These are phyloP conservation scores for Spiraea crenata DNA, from an alignment of 331 rosid genomes.

Conservation along the genomic window DNA sequence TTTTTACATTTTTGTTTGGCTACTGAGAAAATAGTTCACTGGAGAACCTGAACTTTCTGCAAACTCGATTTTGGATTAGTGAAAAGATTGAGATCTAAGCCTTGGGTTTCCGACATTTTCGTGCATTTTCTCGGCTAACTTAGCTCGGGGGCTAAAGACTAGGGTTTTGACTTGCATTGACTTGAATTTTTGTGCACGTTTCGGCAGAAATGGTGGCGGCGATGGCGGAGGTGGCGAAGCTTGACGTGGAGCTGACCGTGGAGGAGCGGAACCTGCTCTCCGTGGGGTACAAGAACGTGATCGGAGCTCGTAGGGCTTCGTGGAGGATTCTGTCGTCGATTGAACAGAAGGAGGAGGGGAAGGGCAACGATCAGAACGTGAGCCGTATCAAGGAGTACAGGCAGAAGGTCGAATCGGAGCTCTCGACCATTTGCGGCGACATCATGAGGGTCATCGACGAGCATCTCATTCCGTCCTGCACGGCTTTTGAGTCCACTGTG, in stretches of 20 bases:
- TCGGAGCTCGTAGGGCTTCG: slow-evolving; percentile 63
- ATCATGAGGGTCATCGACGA: slow-evolving; percentile 58
- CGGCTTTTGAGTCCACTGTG: slow-evolving; percentile 52
- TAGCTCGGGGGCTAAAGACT: not conserved
- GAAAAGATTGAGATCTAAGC: not conserved
- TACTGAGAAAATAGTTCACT: not conserved
- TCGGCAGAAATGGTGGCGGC: slow-evolving; percentile 64
- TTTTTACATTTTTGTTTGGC: not conserved
- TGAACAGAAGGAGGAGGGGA: slow-evolving; percentile 60
- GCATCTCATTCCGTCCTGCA: slow-evolving; percentile 51
- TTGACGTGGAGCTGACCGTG: slow-evolving; percentile 51
- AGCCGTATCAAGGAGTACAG: slow-evolving; percentile 53
- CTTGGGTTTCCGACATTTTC: not conserved
- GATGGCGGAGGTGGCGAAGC: slow-evolving; percentile 62
- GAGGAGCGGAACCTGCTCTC: slow-evolving; percentile 68
- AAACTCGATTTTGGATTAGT: not conserved
- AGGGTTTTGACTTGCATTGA: slow-evolving; percentile 3
- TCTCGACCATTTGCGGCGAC: slow-evolving; percentile 47
- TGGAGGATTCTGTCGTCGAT: slow-evolving; percentile 66
- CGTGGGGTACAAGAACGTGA: slow-evolving; percentile 58
- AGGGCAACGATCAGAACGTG: slow-evolving; percentile 50
- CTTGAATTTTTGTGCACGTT: not conserved
- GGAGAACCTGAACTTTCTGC: not conserved
- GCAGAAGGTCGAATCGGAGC: slow-evolving; percentile 59
- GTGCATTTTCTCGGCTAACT: slow-evolving; percentile 1